Base-by-base conservation (phyloP, 2,329 filamentous ascomycete genomes). In the Neospermospora avenae region DNA sequence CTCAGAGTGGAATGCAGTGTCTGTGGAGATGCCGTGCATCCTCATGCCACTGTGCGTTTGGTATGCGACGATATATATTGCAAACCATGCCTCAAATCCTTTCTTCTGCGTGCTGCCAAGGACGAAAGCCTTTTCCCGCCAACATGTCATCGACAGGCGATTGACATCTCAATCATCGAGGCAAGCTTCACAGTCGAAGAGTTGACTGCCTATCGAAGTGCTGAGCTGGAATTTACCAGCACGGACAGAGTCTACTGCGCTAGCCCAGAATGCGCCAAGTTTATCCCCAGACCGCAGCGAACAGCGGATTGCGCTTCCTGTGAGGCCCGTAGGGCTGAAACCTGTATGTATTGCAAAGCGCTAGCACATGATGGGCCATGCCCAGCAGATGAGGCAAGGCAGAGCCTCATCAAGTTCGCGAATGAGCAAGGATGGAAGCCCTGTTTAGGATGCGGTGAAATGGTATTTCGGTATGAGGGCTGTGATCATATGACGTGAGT, bases 211-310 rank as follows among this genome's bases (percentile, higher is more conserved):
- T 46, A 46, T 28, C 24, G 24, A 46, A 28, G 8, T 46, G 24
- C 44, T 51, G 57, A 67, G 49, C 54, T 58, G 22, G 64, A 67
- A 54, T 67, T 63, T 57, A 63, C 60, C 18, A 66, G 59, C 55
- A 66, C 59, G 4, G 52, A 67, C 59, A 65, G 66, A 63, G 49
- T 65, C 25, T 67, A 68, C 59, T 68, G 62, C 59, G 63, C 62
- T 56, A 28, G 55, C 6, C 37, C 59, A 14, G 59, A 61, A 20
- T 67, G 63, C 42, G 57, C 59, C 25, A 64, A 58, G 45, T 67
- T 65, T 41, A 60, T 67, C 58, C 59, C 61, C 22, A 41, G 61
- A 14, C 14, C 24, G 55, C 60, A 58, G 20, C 49, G 55, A 59
- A 55, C 55, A 13, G 6, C 44, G 31, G 58, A 67, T 58, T 20